phyloP scores from a whole-genome alignment of 345 rosid species.

The Cardamine chenopodiifolia region DNA sequence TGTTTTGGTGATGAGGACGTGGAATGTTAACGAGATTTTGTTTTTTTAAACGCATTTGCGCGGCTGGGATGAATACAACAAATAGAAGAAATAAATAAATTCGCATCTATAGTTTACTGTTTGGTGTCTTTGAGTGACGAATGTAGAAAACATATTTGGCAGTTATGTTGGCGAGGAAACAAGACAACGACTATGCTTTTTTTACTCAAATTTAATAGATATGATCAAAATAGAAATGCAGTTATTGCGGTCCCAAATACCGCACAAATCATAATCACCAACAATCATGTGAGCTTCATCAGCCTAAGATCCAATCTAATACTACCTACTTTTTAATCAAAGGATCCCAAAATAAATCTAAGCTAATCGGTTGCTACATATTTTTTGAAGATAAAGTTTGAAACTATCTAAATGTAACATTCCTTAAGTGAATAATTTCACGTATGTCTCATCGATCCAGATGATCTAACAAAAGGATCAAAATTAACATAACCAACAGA shows the following conservation, averaged over 20 bases:
- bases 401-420: too few species aligned
- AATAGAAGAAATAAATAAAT: neutral
- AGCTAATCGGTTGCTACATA: neutral
- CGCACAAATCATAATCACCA: too few species aligned
- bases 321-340: too few species aligned
- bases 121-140: neutral
- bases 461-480: neutral
- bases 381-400: too few species aligned
- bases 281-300: too few species aligned
- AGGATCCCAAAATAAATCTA: neutral
- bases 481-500: neutral
- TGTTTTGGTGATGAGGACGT: neutral
- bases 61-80: neutral
- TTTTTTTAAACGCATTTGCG: neutral
- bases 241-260: too few species aligned
- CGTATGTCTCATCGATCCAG: neutral
- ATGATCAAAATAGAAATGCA: neutral
- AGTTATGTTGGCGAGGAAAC: neutral
- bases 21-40: slow-evolving; percentile 30
- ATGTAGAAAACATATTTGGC: slow-evolving; percentile 3
- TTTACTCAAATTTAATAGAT: too few species aligned
- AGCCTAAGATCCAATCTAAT: neutral
- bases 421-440: neutral
- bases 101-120: neutral
- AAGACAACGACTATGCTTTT: neutral